Evolutionary conservation across 305 asterid species (phyloP), one percentile per base, ranked within the genome.

Genomic region (Rubia tinctorum): DNA sequence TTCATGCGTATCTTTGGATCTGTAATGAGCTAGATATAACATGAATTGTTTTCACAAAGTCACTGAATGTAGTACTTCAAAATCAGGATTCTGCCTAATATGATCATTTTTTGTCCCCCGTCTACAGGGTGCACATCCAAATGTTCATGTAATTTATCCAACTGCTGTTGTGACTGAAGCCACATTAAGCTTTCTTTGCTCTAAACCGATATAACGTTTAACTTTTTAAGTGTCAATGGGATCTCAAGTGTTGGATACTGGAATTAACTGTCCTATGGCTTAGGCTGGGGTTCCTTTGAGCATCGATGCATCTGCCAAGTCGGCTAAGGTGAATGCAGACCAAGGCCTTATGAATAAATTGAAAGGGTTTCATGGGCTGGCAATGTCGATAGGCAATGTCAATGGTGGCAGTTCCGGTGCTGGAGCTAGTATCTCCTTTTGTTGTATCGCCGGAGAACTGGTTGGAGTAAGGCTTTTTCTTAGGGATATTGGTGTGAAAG

Each of bases 371-470:
- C 91, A 90, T 67, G 97, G 95, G 77, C 92, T 92, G 67, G 87
- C 95, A n/a, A 90, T 92, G 82, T 89, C 98, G 40, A 81, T 90
- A 18, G 96, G 96, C 78, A 89, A 89, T 67, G 97, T 87, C 49
- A 86, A 83, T 74, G 78, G 80, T 62, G 86, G 85, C 63, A 81
- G 82, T 66, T 80, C 86, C 51, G 97, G 89, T 8, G 90, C 72
- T 75, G 94, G 79, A 76, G n/a, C n/a, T n/a, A n/a, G n/a, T n/a
- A n/a, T n/a, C n/a, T n/a, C n/a, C n/a, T n/a, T n/a, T n/a, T n/a
- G n/a, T n/a, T n/a, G n/a, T n/a, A n/a, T n/a, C n/a, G n/a, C n/a
- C n/a, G n/a, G n/a, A n/a, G n/a, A n/a, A n/a, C n/a, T n/a, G n/a
- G n/a, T n/a, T n/a, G n/a, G n/a, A n/a, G n/a, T n/a, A n/a, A n/a